A percentile compares a stretch with the other conserved stretches of the same genome.
Conservation (phyloP, 2,329 filamentous ascomycete genomes). For the Sporothrix humicola region DNA sequence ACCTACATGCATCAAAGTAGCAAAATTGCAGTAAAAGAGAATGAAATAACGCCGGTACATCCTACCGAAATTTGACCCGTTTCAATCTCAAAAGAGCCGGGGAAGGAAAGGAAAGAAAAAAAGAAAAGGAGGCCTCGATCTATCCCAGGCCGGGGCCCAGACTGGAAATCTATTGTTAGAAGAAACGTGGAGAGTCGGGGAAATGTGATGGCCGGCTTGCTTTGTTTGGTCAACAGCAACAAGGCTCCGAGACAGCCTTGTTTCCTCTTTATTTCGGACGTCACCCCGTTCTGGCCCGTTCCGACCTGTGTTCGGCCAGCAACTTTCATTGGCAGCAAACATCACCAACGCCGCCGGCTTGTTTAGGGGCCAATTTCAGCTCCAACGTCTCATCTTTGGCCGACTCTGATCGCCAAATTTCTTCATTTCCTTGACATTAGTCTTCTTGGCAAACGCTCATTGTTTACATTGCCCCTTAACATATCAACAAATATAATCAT, state of each 20-base stretch:
- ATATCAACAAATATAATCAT: not conserved
- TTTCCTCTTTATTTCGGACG: not conserved
- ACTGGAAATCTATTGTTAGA: slow-evolving; percentile 19
- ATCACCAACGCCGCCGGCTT: not conserved
- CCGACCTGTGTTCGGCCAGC: not conserved
- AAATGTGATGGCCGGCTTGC: not conserved
- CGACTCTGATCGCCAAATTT: not conserved
- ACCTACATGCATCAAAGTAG: not conserved
- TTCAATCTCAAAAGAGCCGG: not conserved
- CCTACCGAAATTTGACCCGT: not conserved
- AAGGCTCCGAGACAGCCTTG: slow-evolving; percentile 17
- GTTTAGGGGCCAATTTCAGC: not conserved
- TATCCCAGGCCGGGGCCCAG: not conserved
- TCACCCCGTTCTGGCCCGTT: not conserved
- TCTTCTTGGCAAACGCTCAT: not conserved
- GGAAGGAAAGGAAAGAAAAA: not conserved
- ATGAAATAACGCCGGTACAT: not conserved
- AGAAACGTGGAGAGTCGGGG: not conserved
- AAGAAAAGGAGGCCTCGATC: slow-evolving; percentile 1
- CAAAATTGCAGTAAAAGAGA: not conserved
- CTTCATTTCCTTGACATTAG: no score
- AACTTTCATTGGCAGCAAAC: not conserved
- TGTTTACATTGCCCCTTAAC: not conserved
- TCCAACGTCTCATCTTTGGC: not conserved
- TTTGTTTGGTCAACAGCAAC: slow-evolving; percentile 16